Base-by-base conservation (phyloP, 352 stramenopile species). In the Thalassiosira hispida region DNA sequence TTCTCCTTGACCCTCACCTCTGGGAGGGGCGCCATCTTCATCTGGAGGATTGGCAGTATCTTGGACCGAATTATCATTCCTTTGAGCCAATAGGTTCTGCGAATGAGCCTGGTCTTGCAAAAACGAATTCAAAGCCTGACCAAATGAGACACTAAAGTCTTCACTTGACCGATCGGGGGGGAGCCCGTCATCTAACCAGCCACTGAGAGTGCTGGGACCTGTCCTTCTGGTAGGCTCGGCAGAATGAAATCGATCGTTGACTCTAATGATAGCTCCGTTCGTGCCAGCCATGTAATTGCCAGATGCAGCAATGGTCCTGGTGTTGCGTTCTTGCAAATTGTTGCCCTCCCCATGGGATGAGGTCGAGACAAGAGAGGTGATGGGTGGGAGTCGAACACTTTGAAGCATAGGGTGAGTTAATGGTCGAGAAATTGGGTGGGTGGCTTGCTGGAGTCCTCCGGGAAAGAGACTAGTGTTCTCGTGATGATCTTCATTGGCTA, bases 401-500 rank as follows among this genome's bases (percentile, higher is more conserved):
- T 49, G 59, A n/a, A 92, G 72, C 44, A 94, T 68, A 60, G 85
- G 85, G 68, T 94, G 89, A 18, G 84, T 18, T 46, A 57, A 77
- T 35, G 81, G 64, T 22, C 83, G 69, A 23, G 60, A 70, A 33
- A 76, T 62, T 49, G 79, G 69, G 33, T 89, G 79, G 22, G 83
- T 86, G 35, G 73, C 83, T 40, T 80, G 73, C 20, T 78, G 76
- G 33, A 86, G 60, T 52, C 89, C 89, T 62, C 79, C 82, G 23
- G 89, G 89, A 61, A 94, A 94, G 11, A 94, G 76, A 52, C 90
- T 75, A 22, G 77, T 84, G 53, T 90, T 83, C 49, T 72, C 22
- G 46, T 66, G 40, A 72, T 82, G 46, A 27, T 74, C 65, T 62
- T 76, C 49, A 59, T 74, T 60, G 11, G 18, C 40, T 61, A 51